A percentile compares a stretch with the other conserved stretches of the same genome.
phyloP scores from a whole-genome alignment of 768 basidiomycete genomes.

The Piloderma croceum region DNA sequence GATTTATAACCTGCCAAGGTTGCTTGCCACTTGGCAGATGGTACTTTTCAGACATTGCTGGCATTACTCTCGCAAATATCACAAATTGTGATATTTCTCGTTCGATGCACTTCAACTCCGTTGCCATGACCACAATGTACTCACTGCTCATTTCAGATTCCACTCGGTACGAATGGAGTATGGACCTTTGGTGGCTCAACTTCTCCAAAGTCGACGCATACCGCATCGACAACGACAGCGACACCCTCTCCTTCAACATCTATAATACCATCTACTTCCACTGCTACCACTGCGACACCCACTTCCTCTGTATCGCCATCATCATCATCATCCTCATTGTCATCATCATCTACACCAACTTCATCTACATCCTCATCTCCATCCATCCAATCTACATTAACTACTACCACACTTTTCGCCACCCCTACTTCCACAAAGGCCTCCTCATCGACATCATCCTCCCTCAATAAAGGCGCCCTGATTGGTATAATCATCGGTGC shows the following conservation, averaged over 20 bases:
- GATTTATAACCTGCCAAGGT: too few species aligned
- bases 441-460: slow-evolving; percentile 14
- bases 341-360: slow-evolving; percentile 21
- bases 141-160: slow-evolving; percentile 46
- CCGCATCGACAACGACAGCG: slow-evolving; percentile 16
- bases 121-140: background rate
- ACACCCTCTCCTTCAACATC: slow-evolving; percentile 17
- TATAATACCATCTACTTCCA: slow-evolving; percentile 19
- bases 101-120: background rate
- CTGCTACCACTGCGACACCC: slow-evolving; percentile 17
- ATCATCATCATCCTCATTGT: slow-evolving; percentile 21
- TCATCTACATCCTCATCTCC: slow-evolving; percentile 24
- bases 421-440: slow-evolving; percentile 19
- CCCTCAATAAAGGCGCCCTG: slow-evolving; percentile 35
- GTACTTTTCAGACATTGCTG: too few species aligned
- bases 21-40: too few species aligned
- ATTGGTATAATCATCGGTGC: slow-evolving; percentile 56
- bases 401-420: slow-evolving; percentile 15
- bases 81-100: slow-evolving; percentile 2
- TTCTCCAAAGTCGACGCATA: slow-evolving; percentile 44
- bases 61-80: too few species aligned
- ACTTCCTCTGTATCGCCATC: slow-evolving; percentile 29
- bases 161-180: slow-evolving; percentile 52
- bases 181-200: slow-evolving; percentile 77
- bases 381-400: slow-evolving; percentile 14